Evolutionary conservation across 1,284 basidiomycete species (phyloP).

Genomic region (Rugosomyces carneus): DNA sequence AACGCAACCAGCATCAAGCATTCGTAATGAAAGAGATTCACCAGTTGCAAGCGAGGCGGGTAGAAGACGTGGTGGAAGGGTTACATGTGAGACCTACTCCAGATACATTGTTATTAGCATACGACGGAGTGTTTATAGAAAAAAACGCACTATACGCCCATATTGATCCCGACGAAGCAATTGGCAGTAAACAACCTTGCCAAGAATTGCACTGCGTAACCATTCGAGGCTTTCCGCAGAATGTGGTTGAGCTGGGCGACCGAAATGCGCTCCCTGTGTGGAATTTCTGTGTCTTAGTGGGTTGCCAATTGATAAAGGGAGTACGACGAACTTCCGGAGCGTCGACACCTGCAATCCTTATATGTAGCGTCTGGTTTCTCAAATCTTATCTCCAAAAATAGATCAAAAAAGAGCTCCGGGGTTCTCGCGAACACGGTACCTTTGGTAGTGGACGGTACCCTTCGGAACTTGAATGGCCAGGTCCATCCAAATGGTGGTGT

Average conservation of each 20-base stretch:
- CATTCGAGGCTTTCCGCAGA: slow-evolving; percentile 66
- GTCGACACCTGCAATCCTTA: slow-evolving; percentile 84
- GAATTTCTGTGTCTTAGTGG: neutral
- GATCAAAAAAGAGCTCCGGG: neutral
- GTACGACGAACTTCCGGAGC: slow-evolving; percentile 71
- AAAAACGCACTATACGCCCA: slow-evolving; percentile 61
- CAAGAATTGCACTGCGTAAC: slow-evolving; percentile 53
- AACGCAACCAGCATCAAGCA: slow-evolving; percentile 74
- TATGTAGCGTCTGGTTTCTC: slow-evolving; percentile 73
- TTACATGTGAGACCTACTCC: slow-evolving; percentile 61
- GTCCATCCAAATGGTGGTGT: slow-evolving; percentile 71
- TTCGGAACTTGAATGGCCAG: slow-evolving; percentile 65
- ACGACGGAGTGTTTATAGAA: neutral
- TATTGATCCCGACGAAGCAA: slow-evolving; percentile 78
- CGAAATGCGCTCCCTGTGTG: slow-evolving; percentile 68
- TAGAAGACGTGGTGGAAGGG: slow-evolving; percentile 41
- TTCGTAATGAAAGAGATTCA: slow-evolving; percentile 62
- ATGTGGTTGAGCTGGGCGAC: slow-evolving; percentile 69
- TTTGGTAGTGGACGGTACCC: slow-evolving; percentile 52
- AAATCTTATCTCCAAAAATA: slow-evolving; percentile 43
- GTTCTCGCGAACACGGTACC: slow-evolving; percentile 33
- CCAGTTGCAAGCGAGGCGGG: slow-evolving; percentile 44
- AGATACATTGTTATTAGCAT: neutral
- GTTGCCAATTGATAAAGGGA: neutral
- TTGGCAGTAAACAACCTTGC: slow-evolving; percentile 63